phyloP scores from a whole-genome alignment of 2,329 filamentous ascomycete species.

The Fusarium hostae region DNA sequence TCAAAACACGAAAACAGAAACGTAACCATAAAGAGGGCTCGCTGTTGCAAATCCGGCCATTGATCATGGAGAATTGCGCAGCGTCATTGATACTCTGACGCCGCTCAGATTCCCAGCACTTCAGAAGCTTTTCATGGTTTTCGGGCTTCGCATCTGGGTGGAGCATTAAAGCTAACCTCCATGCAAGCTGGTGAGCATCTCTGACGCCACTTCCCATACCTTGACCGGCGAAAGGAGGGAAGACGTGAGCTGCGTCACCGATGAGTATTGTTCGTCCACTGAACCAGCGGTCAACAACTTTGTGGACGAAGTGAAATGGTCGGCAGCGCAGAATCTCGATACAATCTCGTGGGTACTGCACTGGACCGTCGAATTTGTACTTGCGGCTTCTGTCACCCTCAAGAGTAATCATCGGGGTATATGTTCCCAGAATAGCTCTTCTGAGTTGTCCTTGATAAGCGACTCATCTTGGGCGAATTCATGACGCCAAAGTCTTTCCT shows the following conservation, averaged over 20 bases:
- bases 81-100: not conserved
- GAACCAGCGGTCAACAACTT: not conserved
- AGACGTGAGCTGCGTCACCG: not conserved
- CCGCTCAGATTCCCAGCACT: not conserved
- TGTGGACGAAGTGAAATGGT: not conserved
- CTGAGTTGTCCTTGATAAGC: not conserved
- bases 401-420: not conserved
- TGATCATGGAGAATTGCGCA: not conserved
- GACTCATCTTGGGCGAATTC: not conserved
- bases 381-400: fast-evolving
- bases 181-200: not conserved
- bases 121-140: not conserved
- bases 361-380: not conserved
- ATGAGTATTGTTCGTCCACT: not conserved
- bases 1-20: not conserved
- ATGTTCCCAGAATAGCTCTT: not conserved
- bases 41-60: not conserved
- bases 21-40: not conserved
- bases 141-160: not conserved
- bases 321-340: not conserved
- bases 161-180: not conserved
- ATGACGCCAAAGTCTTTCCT: not conserved
- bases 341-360: not conserved
- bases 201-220: not conserved
- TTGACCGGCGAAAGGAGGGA: not conserved